phyloP scores from a whole-genome alignment of 306 rosid species.

The Acacia crassicarpa region DNA sequence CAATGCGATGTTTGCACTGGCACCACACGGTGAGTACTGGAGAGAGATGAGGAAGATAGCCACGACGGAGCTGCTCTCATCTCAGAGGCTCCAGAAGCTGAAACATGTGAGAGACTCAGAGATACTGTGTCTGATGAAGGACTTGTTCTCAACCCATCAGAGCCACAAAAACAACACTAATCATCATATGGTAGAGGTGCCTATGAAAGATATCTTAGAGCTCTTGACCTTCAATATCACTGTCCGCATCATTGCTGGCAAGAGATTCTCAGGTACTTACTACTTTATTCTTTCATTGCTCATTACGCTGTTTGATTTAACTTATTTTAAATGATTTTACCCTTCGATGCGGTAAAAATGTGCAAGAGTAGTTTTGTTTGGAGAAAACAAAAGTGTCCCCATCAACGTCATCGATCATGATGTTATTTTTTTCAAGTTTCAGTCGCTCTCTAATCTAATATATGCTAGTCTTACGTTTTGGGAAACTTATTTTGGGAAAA shows the following conservation, averaged over 20 bases:
- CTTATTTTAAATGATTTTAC: too few species aligned
- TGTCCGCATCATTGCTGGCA: slow-evolving; percentile 51
- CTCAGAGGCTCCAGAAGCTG: slow-evolving; percentile 38
- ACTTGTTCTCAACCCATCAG: slow-evolving; percentile 20
- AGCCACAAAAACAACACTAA: not conserved
- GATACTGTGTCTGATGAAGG: slow-evolving; percentile 37
- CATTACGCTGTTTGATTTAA: too few species aligned
- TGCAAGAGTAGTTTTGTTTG: too few species aligned
- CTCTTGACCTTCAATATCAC: slow-evolving; percentile 47
- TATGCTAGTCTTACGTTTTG: too few species aligned
- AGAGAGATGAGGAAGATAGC: slow-evolving; percentile 53
- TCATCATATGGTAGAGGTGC: slow-evolving; percentile 5
- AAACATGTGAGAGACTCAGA: slow-evolving; percentile 45
- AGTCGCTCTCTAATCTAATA: too few species aligned
- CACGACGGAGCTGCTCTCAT: slow-evolving; percentile 36
- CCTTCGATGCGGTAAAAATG: too few species aligned
- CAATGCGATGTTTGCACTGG: slow-evolving; percentile 46
- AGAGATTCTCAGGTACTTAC: slow-evolving; percentile 31
- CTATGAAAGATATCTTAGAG: slow-evolving; percentile 28
- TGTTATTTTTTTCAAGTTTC: too few species aligned
- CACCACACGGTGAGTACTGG: slow-evolving; percentile 70
- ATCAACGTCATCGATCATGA: too few species aligned
- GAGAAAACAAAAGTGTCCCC: too few species aligned
- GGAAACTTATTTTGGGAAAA: too few species aligned
- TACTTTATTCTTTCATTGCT: not conserved